Evolutionary conservation across 805 yeast species (phyloP).

Genomic region (Ogataea trehaloabstinens): DNA sequence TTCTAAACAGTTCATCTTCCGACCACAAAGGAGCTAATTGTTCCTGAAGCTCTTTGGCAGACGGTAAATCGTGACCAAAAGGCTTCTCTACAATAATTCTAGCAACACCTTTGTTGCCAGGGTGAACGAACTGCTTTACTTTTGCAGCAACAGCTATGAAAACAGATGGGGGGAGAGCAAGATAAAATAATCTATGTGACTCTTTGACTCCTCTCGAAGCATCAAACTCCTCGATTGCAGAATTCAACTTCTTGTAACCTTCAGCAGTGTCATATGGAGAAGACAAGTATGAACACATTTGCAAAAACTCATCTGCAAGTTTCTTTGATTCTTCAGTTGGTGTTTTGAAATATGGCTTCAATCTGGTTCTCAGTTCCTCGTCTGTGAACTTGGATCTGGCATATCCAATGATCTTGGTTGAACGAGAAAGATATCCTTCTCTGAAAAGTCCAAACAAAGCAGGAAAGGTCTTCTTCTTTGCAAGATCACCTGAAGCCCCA

Average conservation of each 20-base stretch:
- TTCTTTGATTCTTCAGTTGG: constrained; percentile 29
- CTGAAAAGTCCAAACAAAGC: constrained; percentile 74
- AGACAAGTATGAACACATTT: constrained; percentile 61
- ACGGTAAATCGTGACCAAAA: constrained; percentile 86
- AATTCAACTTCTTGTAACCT: constrained; percentile 62
- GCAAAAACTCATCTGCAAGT: constrained; percentile 61
- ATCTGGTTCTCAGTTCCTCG: constrained; percentile 66
- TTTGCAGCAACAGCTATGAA: constrained; percentile 76
- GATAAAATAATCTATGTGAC: constrained; percentile 82
- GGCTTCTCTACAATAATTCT: constrained; percentile 95
- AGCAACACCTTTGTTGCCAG: constrained; percentile 59
- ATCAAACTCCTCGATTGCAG: constrained; percentile 61
- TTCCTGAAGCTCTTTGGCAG: constrained; percentile 73
- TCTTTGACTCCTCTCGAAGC: constrained; percentile 37
- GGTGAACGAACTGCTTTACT: constrained; percentile 67
- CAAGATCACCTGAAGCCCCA: constrained; percentile 95
- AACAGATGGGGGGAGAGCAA: constrained; percentile 93
- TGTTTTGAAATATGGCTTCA: constrained; percentile 57
- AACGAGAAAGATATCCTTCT: constrained; percentile 71
- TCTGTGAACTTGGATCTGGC: constrained; percentile 77
- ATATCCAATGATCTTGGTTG: constrained; percentile 81
- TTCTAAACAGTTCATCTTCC: constrained; percentile 91
- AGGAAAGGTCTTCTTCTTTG: constrained; percentile 93
- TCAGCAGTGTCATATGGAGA: constrained; percentile 81
- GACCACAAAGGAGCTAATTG: constrained; percentile 80